Evolutionary conservation across 2,329 filamentous ascomycete genomes (phyloP), one percentile per base, ranked within the genome.

Genomic region (Xylaria sp.): DNA sequence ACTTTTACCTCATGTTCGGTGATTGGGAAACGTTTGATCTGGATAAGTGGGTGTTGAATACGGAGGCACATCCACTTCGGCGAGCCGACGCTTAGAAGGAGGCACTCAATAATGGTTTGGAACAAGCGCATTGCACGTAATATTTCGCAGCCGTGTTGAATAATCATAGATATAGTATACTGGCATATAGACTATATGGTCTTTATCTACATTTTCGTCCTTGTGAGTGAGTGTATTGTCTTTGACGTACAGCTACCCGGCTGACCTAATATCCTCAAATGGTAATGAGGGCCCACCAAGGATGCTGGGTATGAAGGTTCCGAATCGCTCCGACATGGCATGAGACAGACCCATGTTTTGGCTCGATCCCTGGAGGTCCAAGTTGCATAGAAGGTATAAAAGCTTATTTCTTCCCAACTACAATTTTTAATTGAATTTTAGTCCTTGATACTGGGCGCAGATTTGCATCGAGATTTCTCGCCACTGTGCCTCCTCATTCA

Each of bases 1-100:
- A 91, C 77, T 90, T 90, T 71, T 91, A 88, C 69, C 78, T 91
- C 64, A 82, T 89, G 9, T 91, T 90, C 74, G 83, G 82, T 36
- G 87, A 89, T 46, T 88, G 87, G 67, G 81, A 85, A 65, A 76
- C 88, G 30, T 80, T 89, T 18, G 88, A 84, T 73, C 78, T 91
- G 72, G 89, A 91, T 77, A 81, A 87, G 65, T 90, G 86, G 84
- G 87, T 90, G 63, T 78, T 90, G 57, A 87, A 87, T 72, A 87
- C 86, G 1, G 85, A 87, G 77, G 85, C 84, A 23, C 86, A 87
- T 72, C 85, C 86, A 48, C 74, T 87, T 45, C 76, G 78, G 64
- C 78, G 83, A 60, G 75, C 75, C 12, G 77, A 78, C 65, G 75
- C 74, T 6, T 72, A 64, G 65, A 65, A 30, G 39, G 23, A 28